These are phyloP conservation scores for Aspergillus udagawae DNA, from an alignment of 2,329 filamentous ascomycete genomes.

Conservation along the genomic window DNA sequence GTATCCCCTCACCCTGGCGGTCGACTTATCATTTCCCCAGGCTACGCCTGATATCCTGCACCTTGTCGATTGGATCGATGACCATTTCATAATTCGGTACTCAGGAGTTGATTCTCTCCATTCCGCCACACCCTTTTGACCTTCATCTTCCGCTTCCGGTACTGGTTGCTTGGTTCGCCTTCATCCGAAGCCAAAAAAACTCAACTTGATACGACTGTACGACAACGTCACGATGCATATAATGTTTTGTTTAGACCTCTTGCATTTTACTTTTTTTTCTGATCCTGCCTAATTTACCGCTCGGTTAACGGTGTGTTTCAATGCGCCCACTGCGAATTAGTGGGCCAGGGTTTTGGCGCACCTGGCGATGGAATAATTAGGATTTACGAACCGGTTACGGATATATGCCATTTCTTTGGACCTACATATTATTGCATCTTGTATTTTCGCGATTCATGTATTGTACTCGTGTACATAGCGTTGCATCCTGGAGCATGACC, in stretches of 20 bases:
- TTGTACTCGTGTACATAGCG: constrained; percentile 13
- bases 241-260: constrained; percentile 20
- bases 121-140: constrained; percentile 2
- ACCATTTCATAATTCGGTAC: constrained; percentile 1
- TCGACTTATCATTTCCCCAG: constrained; percentile 3
- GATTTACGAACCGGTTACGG: constrained; percentile 16
- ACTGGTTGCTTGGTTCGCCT: constrained; percentile 13
- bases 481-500: constrained; percentile 3
- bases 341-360: constrained; percentile 5
- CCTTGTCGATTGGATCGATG: constrained; percentile 8
- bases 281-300: neutral
- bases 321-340: neutral
- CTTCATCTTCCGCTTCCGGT: constrained; percentile 5
- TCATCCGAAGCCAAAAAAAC: constrained; percentile 17
- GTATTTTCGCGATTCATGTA: constrained; percentile 3
- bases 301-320: constrained; percentile 1
- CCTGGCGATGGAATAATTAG: constrained; percentile 9
- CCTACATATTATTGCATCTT: constrained; percentile 4
- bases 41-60: constrained; percentile 5
- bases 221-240: constrained; percentile 28
- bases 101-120: constrained; percentile 9
- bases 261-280: constrained; percentile 5
- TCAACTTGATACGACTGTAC: constrained; percentile 28
- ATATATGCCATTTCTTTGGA: constrained; percentile 10
- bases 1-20: neutral